Evolutionary conservation across 2,329 filamentous ascomycete species (phyloP), one percentile per base, ranked within the genome.

Genomic region (Dactylellina cionopaga): DNA sequence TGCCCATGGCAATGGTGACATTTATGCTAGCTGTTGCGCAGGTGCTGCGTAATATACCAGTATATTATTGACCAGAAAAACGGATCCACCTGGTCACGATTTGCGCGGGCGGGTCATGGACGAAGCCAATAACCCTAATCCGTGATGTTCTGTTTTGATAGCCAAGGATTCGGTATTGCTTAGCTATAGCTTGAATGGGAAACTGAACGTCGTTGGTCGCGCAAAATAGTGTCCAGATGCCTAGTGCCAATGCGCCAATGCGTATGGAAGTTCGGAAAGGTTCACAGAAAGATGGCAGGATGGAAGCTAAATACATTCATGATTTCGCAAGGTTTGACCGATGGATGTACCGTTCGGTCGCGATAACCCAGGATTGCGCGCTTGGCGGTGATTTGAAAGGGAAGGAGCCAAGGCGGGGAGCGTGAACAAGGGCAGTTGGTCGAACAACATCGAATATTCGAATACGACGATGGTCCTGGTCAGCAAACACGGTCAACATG

Each of bases 191-290:
- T 71, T 58, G 33, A 71, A 52, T 10, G n/a, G 51, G 66, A 52
- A 71, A 71, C 44, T 63, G 56, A 62, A 31, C 31, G 24, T 49
- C 31, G 13, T 15, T 44, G 25, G 39, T 46, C 35, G 58, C 51
- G 66, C 49, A 27, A 47, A 54, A 7, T 15, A 25, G 66, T 59
- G 64, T 52, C 58, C 51, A 52, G 66, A 56, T 71, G 66, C 66
- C 66, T 71, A 71, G 58, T 64, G 66, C 66, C 66, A 64, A 64
- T 64, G 47, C 33, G 49, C 66, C 66, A 71, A 64, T 66, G 51
- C 51, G 41, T 39, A 41, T 39, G 44, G 17, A 29, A 33, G n/a
- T 6, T 25, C 10, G 39, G 43, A 55, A 24, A 31, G 58, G 24
- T 41, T n/a, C n/a, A n/a, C n/a, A 37, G 37, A 13, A 37, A 17